A percentile compares a stretch with the other conserved stretches of the same genome.
These are phyloP conservation scores for Cyclocybe aegerita DNA, from an alignment of 768 basidiomycete species.

Conservation along the genomic window DNA sequence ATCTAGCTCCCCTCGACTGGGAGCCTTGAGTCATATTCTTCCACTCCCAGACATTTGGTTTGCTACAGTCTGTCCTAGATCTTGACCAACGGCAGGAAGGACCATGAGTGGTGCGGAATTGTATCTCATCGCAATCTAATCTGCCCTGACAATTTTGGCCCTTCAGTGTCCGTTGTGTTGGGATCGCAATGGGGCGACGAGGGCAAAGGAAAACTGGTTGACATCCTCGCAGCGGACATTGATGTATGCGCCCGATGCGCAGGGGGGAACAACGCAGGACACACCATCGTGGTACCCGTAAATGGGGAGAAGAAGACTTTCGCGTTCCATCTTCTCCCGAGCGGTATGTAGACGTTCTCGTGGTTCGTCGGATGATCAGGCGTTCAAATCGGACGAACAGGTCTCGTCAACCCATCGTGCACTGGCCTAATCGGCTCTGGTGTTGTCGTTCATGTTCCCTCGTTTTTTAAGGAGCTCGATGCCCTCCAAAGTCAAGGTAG, in stretches of 20 bases:
- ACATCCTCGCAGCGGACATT: slow-evolving; percentile 85
- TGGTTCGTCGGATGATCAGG: slow-evolving; percentile 1
- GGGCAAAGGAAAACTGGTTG: slow-evolving; percentile 95
- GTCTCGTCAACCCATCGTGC: slow-evolving; percentile 84
- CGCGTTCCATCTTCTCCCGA: slow-evolving; percentile 94
- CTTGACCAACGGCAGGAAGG: not conserved
- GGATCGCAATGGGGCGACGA: slow-evolving; percentile 94
- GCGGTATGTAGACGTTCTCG: slow-evolving; percentile 53
- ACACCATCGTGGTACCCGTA: slow-evolving; percentile 88
- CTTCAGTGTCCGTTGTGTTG: slow-evolving; percentile 66
- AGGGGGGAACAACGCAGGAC: slow-evolving; percentile 98
- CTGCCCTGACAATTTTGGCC: slow-evolving; percentile 13
- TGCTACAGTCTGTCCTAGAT: not conserved
- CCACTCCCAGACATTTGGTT: too few species aligned
- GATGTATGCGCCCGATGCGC: slow-evolving; percentile 97
- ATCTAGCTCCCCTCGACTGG: too few species aligned
- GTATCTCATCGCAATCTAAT: slow-evolving; percentile 17
- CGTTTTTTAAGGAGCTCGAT: slow-evolving; percentile 93
- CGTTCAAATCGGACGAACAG: slow-evolving; percentile 32
- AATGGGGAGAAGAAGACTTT: slow-evolving; percentile 78
- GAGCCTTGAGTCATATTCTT: too few species aligned
- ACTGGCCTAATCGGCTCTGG: slow-evolving; percentile 89
- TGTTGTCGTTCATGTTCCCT: slow-evolving; percentile 95
- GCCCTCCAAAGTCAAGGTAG: slow-evolving; percentile 81
- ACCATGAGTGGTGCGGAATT: slow-evolving; percentile 31